These are phyloP conservation scores for Wickerhamiella slavikovae DNA, from an alignment of 805 yeast species.

Conservation along the genomic window DNA sequence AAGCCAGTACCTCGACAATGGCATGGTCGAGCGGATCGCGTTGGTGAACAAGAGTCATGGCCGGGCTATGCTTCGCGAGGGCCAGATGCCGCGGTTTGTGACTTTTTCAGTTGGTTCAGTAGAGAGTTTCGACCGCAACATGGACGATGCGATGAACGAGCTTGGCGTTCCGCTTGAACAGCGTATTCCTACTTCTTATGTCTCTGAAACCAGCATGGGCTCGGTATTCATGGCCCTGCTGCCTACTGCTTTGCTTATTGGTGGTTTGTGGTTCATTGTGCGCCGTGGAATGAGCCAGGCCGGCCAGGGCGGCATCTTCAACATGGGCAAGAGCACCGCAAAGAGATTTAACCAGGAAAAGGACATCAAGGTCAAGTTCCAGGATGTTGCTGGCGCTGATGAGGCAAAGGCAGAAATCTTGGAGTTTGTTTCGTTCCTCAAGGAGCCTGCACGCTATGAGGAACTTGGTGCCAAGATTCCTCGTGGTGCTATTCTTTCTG, in stretches of 20 bases:
- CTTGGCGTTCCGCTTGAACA: slow-evolving; percentile 37
- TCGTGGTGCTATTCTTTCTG: slow-evolving; percentile 90
- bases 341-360: slow-evolving; percentile 80
- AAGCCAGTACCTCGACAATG: slow-evolving; percentile 49
- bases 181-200: slow-evolving; percentile 65
- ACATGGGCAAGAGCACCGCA: slow-evolving; percentile 80
- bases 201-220: slow-evolving; percentile 45
- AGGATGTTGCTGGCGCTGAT: slow-evolving; percentile 92
- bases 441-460: slow-evolving; percentile 79
- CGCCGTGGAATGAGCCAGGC: slow-evolving; percentile 37
- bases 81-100: slow-evolving; percentile 25
- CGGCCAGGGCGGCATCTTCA: slow-evolving; percentile 62
- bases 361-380: slow-evolving; percentile 70
- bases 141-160: slow-evolving; percentile 57
- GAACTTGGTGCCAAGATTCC: slow-evolving; percentile 93
- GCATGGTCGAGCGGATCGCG: slow-evolving; percentile 48
- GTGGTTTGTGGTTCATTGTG: slow-evolving; percentile 70
- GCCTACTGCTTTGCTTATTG: slow-evolving; percentile 79
- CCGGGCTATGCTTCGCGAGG: slow-evolving; percentile 32
- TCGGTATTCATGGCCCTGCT: slow-evolving; percentile 49
- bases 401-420: slow-evolving; percentile 95
- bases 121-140: slow-evolving; percentile 64
- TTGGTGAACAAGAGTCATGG: slow-evolving; percentile 66
- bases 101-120: slow-evolving; percentile 74
- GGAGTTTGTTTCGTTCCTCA: slow-evolving; percentile 91